Conservation (phyloP, 164 flowering plant genomes). For the Taxillus chinensis region DNA sequence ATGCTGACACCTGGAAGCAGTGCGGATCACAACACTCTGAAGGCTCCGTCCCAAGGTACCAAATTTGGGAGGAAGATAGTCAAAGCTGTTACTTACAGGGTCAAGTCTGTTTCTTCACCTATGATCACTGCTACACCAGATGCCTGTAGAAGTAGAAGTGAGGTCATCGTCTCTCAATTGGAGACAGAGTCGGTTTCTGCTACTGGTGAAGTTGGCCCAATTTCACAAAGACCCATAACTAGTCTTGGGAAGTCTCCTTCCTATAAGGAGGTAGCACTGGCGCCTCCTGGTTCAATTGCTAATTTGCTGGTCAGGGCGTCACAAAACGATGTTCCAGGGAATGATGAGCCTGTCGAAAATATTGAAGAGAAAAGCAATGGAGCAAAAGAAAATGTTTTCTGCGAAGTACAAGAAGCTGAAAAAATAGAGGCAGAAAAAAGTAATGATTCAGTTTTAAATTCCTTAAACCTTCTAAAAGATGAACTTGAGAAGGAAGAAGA, state of each 20-base stretch:
- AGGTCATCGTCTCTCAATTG: constrained; percentile 15
- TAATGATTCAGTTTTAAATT: constrained; percentile 11
- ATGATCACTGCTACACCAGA: constrained; percentile 24
- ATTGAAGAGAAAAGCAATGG: constrained; percentile 20
- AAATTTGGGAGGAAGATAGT: constrained; percentile 69
- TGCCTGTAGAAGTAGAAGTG: constrained; percentile 19
- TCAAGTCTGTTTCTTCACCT: constrained; percentile 65
- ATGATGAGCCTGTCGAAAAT: constrained; percentile 19
- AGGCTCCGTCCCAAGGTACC: constrained; percentile 32
- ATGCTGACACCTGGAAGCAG: constrained; percentile 45
- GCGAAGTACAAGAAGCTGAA: constrained; percentile 8
- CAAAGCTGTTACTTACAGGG: constrained; percentile 77
- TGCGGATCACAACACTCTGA: constrained; percentile 43
- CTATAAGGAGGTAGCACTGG: constrained; percentile 94
- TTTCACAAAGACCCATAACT: constrained; percentile 32
- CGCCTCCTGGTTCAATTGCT: constrained; percentile 81
- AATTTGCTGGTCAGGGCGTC: constrained; percentile 39
- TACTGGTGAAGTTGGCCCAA: constrained; percentile 21
- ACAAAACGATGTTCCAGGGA: constrained; percentile 24
- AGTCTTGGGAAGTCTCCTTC: constrained; percentile 89
- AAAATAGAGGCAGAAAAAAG: constrained; percentile 17
- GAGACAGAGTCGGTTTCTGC: constrained; percentile 25
- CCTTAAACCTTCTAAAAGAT: constrained; percentile 15
- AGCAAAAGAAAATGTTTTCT: constrained; percentile 13
- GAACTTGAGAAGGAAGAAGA: constrained; percentile 26